These are phyloP conservation scores for Eucalyptus brandiana DNA, from an alignment of 345 rosid species.

Conservation along the genomic window DNA sequence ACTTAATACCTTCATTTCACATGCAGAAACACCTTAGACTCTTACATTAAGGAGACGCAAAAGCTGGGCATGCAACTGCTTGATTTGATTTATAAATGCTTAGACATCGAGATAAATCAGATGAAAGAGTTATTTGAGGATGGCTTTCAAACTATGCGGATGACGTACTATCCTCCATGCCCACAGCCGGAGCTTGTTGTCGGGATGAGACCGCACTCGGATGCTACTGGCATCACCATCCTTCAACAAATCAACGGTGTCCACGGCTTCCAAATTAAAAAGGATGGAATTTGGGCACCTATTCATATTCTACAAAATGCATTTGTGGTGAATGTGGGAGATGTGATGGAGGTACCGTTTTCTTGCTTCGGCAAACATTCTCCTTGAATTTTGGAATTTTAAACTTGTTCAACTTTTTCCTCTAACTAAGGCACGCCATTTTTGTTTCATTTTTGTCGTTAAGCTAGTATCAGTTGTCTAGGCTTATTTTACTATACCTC, in stretches of 20 bases:
- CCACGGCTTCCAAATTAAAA: slow-evolving; percentile 6
- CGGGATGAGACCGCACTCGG: slow-evolving; percentile 12
- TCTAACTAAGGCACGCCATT: background rate
- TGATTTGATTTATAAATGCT: background rate
- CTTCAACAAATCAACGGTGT: slow-evolving; percentile 3
- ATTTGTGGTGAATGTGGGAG: slow-evolving; percentile 7
- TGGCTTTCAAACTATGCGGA: slow-evolving; percentile 15
- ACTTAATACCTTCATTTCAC: background rate
- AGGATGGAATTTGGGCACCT: slow-evolving; percentile 3
- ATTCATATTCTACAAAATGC: background rate
- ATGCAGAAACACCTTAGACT: slow-evolving; percentile 12
- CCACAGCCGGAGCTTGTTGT: slow-evolving; percentile 8
- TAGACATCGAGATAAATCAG: background rate
- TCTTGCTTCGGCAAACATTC: background rate
- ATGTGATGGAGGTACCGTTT: slow-evolving; percentile 2
- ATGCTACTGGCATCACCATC: slow-evolving; percentile 1
- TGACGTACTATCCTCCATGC: slow-evolving; percentile 8
- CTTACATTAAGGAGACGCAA: slow-evolving; percentile 9
- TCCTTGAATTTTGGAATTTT: background rate
- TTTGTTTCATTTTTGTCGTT: background rate
- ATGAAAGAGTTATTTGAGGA: slow-evolving; percentile 17
- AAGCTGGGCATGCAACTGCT: slow-evolving; percentile 5
- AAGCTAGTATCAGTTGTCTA: background rate
- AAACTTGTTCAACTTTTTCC: background rate
- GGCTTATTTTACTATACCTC: background rate